These are phyloP conservation scores for Aspergillus sp. DNA, from an alignment of 2,329 filamentous ascomycete species.

Conservation along the genomic window DNA sequence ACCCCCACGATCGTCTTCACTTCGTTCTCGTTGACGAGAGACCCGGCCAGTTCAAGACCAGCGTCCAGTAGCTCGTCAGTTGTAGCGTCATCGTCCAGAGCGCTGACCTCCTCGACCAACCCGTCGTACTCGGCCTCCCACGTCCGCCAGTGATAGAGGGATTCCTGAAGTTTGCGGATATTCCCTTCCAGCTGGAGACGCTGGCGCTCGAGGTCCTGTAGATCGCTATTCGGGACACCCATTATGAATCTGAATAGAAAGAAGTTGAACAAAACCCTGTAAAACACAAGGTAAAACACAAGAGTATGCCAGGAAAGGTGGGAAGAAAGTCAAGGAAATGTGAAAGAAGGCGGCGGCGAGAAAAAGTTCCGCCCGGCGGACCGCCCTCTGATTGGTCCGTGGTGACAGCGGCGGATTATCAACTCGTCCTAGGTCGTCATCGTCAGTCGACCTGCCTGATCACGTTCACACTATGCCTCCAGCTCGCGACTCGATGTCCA, in stretches of 20 bases:
- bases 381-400: constrained; percentile 25
- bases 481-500: constrained; percentile 29
- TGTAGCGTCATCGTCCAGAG: constrained; percentile 49
- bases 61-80: constrained; percentile 54
- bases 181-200: constrained; percentile 73
- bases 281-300: neutral
- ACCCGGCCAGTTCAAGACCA: constrained; percentile 45
- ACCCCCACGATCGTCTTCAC: constrained; percentile 55
- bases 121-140: constrained; percentile 92
- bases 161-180: constrained; percentile 69
- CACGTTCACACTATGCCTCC: constrained; percentile 27
- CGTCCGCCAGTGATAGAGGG: constrained; percentile 82
- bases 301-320: neutral
- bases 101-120: constrained; percentile 76
- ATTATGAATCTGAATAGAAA: constrained; percentile 20
- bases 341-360: constrained; percentile 9
- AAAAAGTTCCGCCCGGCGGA: constrained; percentile 17
- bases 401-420: constrained; percentile 12
- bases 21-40: constrained; percentile 50
- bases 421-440: constrained; percentile 1
- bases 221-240: constrained; percentile 47
- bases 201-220: constrained; percentile 72
- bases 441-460: neutral
- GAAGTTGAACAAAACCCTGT: neutral
- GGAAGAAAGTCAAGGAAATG: constrained; percentile 17